phyloP scores from a whole-genome alignment of 768 basidiomycete species.

The Phallus indusiatus region DNA sequence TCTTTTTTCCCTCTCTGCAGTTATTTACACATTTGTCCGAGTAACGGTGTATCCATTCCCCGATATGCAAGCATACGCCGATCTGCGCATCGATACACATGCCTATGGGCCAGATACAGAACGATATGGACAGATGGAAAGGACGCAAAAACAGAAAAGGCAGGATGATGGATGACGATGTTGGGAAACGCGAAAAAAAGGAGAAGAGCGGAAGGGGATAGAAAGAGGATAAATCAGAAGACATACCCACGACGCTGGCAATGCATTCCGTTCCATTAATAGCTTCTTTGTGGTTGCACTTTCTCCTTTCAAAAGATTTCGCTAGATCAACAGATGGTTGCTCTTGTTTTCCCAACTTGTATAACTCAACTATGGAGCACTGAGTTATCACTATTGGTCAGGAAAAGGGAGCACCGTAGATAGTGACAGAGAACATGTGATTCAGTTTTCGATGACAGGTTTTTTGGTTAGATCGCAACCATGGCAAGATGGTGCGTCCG shows the following conservation, averaged over 20 bases:
- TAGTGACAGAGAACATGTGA: background rate
- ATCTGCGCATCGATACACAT: background rate
- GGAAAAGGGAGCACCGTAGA: background rate
- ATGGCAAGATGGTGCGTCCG: background rate
- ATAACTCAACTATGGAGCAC: slow-evolving; percentile 91
- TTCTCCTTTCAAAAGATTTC: slow-evolving; percentile 85
- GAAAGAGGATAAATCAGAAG: background rate
- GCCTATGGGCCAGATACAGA: background rate
- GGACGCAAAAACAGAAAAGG: too few species aligned
- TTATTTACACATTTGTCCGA: background rate
- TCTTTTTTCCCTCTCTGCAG: background rate
- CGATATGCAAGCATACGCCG: background rate
- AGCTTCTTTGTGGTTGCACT: slow-evolving; percentile 90
- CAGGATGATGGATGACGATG: background rate
- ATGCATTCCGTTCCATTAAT: slow-evolving; percentile 83
- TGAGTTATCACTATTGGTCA: slow-evolving; percentile 85
- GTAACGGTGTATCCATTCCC: background rate
- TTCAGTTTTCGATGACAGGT: background rate
- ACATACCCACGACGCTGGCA: slow-evolving; percentile 66
- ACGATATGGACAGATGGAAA: slow-evolving; percentile 2
- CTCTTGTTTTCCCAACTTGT: slow-evolving; percentile 64
- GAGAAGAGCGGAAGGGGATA: background rate
- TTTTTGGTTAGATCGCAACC: background rate
- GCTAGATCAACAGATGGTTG: slow-evolving; percentile 82
- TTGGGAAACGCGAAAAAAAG: background rate